Conservation (phyloP, 305 asterid species). For the Fraxinus angustifolia region DNA sequence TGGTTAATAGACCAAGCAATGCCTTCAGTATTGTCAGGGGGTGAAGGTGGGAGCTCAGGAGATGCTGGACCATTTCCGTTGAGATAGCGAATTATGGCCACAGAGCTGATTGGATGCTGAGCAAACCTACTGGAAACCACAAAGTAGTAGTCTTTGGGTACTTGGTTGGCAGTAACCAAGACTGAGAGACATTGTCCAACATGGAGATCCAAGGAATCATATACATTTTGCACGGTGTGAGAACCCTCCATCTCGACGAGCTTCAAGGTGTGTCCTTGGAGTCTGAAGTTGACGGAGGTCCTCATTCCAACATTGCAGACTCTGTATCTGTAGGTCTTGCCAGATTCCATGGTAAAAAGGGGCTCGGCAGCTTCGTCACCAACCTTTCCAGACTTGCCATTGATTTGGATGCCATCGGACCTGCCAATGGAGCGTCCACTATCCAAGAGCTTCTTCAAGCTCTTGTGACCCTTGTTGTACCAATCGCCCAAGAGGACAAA, state of each 20-base stretch:
- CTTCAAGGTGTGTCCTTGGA: slow-evolving; percentile 71
- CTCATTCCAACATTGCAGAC: slow-evolving; percentile 71
- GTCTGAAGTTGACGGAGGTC: slow-evolving; percentile 56
- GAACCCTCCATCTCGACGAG: slow-evolving; percentile 82
- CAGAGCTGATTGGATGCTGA: slow-evolving; percentile 35
- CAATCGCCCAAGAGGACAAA: slow-evolving; percentile 59
- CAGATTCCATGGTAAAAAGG: slow-evolving; percentile 48
- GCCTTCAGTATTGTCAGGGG: slow-evolving; percentile 52
- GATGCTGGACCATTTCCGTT: slow-evolving; percentile 46
- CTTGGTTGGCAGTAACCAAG: slow-evolving; percentile 56
- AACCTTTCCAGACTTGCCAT: slow-evolving; percentile 52
- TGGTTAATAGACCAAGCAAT: slow-evolving; percentile 83
- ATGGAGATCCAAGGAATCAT: slow-evolving; percentile 68
- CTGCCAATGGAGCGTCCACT: slow-evolving; percentile 52
- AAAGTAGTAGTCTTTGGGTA: slow-evolving; percentile 62
- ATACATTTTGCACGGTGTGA: slow-evolving; percentile 64
- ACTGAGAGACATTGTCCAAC: slow-evolving; percentile 79
- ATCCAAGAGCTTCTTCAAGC: slow-evolving; percentile 46
- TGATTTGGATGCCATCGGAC: slow-evolving; percentile 76
- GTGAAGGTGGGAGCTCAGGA: slow-evolving; percentile 52
- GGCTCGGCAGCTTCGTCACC: slow-evolving; percentile 44
- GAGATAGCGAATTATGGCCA: slow-evolving; percentile 50
- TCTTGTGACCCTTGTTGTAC: slow-evolving; percentile 77
- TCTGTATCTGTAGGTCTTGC: slow-evolving; percentile 70
- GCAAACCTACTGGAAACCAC: slow-evolving; percentile 67